Percentiles rank a stretch among this genome's conserved stretches.
Evolutionary conservation across 208 protist species (phyloP).

Genomic region (Acanthamoeba triangularis): DNA sequence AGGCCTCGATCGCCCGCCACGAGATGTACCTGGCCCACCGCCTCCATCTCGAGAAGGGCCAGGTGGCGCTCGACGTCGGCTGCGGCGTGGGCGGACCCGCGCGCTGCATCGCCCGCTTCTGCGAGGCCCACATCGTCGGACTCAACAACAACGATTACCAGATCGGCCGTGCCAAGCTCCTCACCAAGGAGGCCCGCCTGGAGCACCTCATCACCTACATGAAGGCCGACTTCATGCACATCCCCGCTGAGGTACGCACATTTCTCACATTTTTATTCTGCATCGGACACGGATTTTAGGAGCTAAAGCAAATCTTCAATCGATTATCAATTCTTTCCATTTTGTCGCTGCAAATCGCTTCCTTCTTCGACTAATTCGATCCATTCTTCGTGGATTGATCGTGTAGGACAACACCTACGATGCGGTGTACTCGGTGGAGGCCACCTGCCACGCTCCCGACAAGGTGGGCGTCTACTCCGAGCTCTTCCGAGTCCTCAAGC

Average conservation of each 20-base stretch:
- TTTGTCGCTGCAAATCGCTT: no score
- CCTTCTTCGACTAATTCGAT: no score
- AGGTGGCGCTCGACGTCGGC: conserved; percentile 94
- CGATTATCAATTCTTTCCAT: no score
- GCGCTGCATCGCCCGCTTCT: conserved; percentile 96
- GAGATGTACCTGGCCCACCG: conserved; percentile 96
- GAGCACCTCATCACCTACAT: conserved; percentile 92
- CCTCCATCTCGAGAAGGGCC: conserved; percentile 93
- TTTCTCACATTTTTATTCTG: conserved; percentile 66
- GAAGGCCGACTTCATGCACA: conserved; percentile 97
- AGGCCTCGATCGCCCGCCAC: conserved; percentile 95
- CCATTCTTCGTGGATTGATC: no score
- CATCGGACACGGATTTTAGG: no score
- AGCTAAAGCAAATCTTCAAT: conserved; percentile 17
- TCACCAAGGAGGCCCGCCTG: conserved; percentile 88
- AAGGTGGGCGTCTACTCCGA: conserved; percentile 95
- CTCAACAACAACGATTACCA: conserved; percentile 99
- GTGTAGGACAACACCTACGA: conserved; percentile 95
- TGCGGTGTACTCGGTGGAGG: conserved; percentile 97
- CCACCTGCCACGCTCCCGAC: conserved; percentile 97
- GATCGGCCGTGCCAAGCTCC: conserved; percentile 92
- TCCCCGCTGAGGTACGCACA: conserved; percentile 85
- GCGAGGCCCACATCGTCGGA: conserved; percentile 96
- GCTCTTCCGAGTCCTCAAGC: conserved; percentile 97
- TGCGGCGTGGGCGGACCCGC: conserved; percentile 98